These are phyloP conservation scores for Kodamaea lidongshanica DNA, from an alignment of 805 yeast species.

Conservation along the genomic window DNA sequence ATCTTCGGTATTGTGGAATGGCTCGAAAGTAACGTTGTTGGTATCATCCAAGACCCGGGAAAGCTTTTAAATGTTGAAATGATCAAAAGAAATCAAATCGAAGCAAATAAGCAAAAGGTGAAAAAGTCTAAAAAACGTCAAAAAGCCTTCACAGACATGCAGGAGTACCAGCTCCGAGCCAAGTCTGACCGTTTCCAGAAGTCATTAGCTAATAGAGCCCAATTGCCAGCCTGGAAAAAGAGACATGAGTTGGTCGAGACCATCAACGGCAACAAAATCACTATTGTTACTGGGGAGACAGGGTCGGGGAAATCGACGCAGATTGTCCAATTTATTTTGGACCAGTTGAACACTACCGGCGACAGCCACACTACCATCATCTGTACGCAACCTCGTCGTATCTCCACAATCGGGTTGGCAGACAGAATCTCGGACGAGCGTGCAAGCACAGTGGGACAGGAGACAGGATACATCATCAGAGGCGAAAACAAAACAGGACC, in stretches of 20 bases:
- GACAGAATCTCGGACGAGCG: constrained; percentile 89
- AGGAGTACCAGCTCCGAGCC: not conserved
- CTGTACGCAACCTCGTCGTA: constrained; percentile 95
- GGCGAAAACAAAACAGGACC: constrained; percentile 71
- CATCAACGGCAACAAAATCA: constrained; percentile 55
- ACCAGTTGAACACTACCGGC: constrained; percentile 46
- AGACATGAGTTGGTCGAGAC: constrained; percentile 48
- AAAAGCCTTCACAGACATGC: not conserved
- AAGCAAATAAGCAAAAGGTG: constrained; percentile 1
- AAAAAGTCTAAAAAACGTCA: not conserved
- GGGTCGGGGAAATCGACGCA: constrained; percentile 98
- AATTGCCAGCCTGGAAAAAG: constrained; percentile 82
- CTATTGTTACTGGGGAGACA: constrained; percentile 89
- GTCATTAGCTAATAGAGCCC: constrained; percentile 40
- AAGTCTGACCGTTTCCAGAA: constrained; percentile 23
- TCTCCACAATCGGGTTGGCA: constrained; percentile 90
- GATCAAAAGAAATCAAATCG: no score
- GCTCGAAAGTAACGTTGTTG: constrained; percentile 57
- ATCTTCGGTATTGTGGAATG: constrained; percentile 68
- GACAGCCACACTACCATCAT: constrained; percentile 56
- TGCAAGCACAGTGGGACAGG: constrained; percentile 55
- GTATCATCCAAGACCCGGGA: constrained; percentile 69
- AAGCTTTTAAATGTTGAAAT: constrained; percentile 38
- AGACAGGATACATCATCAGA: constrained; percentile 83
- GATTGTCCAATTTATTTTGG: constrained; percentile 82